Evolutionary conservation across 1,284 basidiomycete species (phyloP), one percentile per base, ranked within the genome.

Genomic region (Lentinus polychrous): DNA sequence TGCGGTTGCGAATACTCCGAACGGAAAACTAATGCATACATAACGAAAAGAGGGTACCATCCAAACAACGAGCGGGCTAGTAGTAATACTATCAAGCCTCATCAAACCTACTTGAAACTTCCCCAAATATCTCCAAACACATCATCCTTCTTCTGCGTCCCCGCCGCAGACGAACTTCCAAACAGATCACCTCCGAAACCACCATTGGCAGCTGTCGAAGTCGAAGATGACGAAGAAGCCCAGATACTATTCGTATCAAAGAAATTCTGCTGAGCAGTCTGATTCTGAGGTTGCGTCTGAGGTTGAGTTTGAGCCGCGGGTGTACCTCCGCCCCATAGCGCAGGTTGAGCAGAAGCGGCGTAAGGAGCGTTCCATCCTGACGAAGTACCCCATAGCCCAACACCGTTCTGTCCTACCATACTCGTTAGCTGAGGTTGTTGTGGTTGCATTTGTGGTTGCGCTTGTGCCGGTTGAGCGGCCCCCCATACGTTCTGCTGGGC

Each of bases 101-200:
- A 6, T 22, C 10, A 40, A 22, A 15, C 15, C 39, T 73, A 86
- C 72, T 87, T 88, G 66, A 86, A 87, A 37, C 82, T 77, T 43
- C 85, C 84, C 87, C 86, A 90, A 43, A 90, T 63, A 64, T 90
- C 86, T 3, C 84, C 84, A 61, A 90, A 90, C 5, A 72, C 79
- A 58, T 90, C 87, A 55, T 89, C 84, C 63, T 86, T 83, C 71
- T 86, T 84, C 57, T 71, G 66, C 40, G 64, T 54, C n/a, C 63
- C 42, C 10, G 60, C 51, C 32, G 56, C 36, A 18, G 62, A 41
- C 18, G 63, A 56, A 14, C 67, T 54, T 32, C 62, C 63, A 55
- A 72, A 70, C 23, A 68, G 10, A 54, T 73, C 69, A 2, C 38
- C 56, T 60, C 27, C 27, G 5, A 27, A 27, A 27, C 27, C 27